Conservation (phyloP, 1,284 basidiomycete species). For the Athelia sp. region DNA sequence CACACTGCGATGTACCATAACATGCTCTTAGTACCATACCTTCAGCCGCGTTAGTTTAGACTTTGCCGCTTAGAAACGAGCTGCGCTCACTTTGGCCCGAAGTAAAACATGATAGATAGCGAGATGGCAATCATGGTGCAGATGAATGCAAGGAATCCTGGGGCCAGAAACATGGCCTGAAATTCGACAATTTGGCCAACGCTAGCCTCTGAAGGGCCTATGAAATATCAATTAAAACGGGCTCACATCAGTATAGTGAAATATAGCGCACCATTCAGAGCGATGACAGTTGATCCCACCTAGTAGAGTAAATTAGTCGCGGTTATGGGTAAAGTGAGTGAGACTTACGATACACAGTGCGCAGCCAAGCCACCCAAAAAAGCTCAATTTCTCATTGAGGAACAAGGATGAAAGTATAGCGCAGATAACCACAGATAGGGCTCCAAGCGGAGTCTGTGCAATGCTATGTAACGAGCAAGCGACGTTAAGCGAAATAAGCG, state of each 20-base stretch:
- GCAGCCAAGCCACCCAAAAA: conserved; percentile 94
- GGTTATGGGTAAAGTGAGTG: conserved; percentile 1
- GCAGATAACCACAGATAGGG: conserved; percentile 93
- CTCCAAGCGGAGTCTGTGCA: conserved; percentile 86
- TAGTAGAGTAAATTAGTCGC: conserved; percentile 18
- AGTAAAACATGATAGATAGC: conserved; percentile 71
- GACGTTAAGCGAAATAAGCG: conserved; percentile 26
- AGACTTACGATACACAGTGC: conserved; percentile 73
- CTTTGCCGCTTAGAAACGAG: conserved; percentile 1
- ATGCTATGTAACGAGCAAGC: conserved; percentile 7
- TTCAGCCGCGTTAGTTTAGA: conserved; percentile 18
- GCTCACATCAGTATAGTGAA: not conserved
- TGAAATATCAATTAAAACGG: conserved; percentile 5
- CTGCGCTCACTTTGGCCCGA: conserved; percentile 61
- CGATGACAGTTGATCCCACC: conserved; percentile 87
- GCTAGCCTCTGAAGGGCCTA: conserved; percentile 77
- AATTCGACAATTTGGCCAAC: conserved; percentile 81
- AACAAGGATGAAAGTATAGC: conserved; percentile 92
- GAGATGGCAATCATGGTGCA: conserved; percentile 58
- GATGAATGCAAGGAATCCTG: conserved; percentile 83
- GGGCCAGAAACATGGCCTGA: conserved; percentile 78
- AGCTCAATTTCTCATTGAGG: conserved; percentile 87
- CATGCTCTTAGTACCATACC: conserved; percentile 92
- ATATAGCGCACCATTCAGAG: conserved; percentile 54
- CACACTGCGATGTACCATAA: conserved; percentile 94